Evolutionary conservation across 306 rosid genomes (phyloP), one percentile per base, ranked within the genome.

Genomic region (Vigna nakashimae): DNA sequence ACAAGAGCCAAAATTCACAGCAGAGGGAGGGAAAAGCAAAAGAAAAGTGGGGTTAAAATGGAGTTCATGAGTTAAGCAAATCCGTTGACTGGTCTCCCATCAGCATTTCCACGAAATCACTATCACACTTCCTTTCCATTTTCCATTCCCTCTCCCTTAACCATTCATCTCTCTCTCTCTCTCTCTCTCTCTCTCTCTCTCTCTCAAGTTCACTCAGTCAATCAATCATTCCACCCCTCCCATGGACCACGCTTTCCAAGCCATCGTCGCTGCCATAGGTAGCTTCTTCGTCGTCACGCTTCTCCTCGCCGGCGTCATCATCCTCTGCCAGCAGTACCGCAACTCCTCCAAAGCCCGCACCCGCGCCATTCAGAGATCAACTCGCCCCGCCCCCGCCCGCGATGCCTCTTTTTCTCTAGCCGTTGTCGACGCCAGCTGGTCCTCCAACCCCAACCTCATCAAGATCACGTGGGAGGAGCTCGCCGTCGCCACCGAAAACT

Each of bases 391-490:
- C 6, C 42, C 76, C 0, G 4, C 32, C 17, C 59, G 48, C n/a
- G 34, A 22, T 30, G 18, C 58, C 81, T 78, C 55, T 30, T 80
- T 30, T 46, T 59, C 84, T 42, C 18, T 60, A 20, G 5, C 76
- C 53, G 34, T 26, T 65, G 91, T 66, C 38, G 98, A 87, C 17
- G 90, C 86, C 53, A 89, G 90, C 88, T 76, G 86, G 60, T 89
- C 95, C 46, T 89, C 79, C 80, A 96, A 91, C 40, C 97, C 96
- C 1, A 13, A 72, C 6, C 87, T 95, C 67, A 76, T 94, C 65
- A 74, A 83, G 38, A 73, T 95, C 88, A 87, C 97, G 71, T 86
- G 89, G 90, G 81, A 78, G 2, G 97, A 95, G 45, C 89, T 92
- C 83, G 32, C 80, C 10, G 52, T 30, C 52, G 97, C 97, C 62